A percentile compares a stretch with the other conserved stretches of the same genome.
phyloP scores from a whole-genome alignment of 192 early-diverging fungal genomes.

The Rhizophagus prolifer region DNA sequence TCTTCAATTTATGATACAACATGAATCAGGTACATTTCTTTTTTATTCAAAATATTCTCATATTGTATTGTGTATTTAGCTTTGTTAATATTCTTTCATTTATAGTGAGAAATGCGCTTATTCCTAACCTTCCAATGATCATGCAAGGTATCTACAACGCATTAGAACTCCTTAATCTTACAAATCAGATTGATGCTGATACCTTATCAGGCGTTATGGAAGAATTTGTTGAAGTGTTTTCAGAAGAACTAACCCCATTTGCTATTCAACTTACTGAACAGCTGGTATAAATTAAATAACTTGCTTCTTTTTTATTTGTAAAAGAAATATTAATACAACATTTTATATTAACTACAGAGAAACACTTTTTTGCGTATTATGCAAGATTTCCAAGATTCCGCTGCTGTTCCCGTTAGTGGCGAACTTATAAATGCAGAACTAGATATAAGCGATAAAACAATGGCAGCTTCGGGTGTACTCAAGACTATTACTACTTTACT shows the following conservation, averaged over 20 bases:
- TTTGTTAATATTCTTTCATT: not conserved
- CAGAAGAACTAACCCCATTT: slow-evolving; percentile 89
- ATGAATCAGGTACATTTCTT: slow-evolving; percentile 54
- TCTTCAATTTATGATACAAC: slow-evolving; percentile 74
- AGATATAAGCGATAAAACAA: slow-evolving; percentile 77
- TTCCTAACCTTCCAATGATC: slow-evolving; percentile 77
- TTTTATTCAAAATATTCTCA: not conserved
- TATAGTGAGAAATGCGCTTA: slow-evolving; percentile 66
- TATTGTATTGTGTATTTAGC: not conserved
- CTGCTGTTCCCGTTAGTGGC: slow-evolving; percentile 36
- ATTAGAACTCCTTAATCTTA: slow-evolving; percentile 73
- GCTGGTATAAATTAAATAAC: slow-evolving; percentile 48
- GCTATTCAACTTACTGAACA: slow-evolving; percentile 86
- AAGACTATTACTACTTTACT: slow-evolving; percentile 90
- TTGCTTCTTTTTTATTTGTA: not conserved
- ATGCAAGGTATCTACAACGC: slow-evolving; percentile 63
- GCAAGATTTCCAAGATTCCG: slow-evolving; percentile 60
- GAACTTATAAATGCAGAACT: slow-evolving; percentile 56
- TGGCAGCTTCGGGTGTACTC: slow-evolving; percentile 86
- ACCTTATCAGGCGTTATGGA: slow-evolving; percentile 86
- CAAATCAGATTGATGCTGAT: slow-evolving; percentile 93
- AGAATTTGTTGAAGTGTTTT: slow-evolving; percentile 87
- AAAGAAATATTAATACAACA: not conserved
- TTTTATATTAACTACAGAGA: slow-evolving; percentile 40
- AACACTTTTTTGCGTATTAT: slow-evolving; percentile 89